Evolutionary conservation across 768 basidiomycete genomes (phyloP).

Genomic region (Termitomyces sp.): DNA sequence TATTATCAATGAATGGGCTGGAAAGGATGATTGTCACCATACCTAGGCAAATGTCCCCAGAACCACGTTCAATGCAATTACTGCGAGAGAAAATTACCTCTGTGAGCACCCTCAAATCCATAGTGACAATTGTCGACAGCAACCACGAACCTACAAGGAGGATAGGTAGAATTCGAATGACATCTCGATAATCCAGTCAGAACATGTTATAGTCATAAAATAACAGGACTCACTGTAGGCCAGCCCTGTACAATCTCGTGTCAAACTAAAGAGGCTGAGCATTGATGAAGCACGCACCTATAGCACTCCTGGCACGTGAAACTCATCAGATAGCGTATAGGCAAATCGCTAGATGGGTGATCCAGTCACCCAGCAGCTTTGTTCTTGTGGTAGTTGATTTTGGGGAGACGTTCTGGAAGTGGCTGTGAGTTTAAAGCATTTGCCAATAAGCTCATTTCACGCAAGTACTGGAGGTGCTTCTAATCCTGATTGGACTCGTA

Average conservation of each 20-base stretch:
- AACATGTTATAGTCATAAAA: not conserved
- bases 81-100: not conserved
- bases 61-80: constrained; percentile 12
- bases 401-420: constrained; percentile 32
- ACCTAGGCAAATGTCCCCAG: constrained; percentile 1
- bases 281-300: not conserved
- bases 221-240: constrained; percentile 1
- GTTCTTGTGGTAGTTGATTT: not conserved
- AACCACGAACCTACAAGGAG: constrained; percentile 11
- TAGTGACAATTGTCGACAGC: not conserved
- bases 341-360: too few relatives aligned
- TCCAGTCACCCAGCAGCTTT: not conserved
- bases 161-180: not conserved
- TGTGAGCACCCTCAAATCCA: not conserved
- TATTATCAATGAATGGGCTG: not conserved
- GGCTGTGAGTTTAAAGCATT: constrained; percentile 5
- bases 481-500: not conserved
- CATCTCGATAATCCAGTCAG: not conserved
- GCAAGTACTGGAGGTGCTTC: not conserved
- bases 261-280: not conserved
- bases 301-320: constrained; percentile 6
- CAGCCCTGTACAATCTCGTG: constrained; percentile 1
- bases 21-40: not conserved
- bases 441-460: not conserved
- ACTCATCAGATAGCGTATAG: not conserved